A percentile compares a stretch with the other conserved stretches of the same genome.
These are phyloP conservation scores for Diaporthe ampelina DNA, from an alignment of 2,329 filamentous ascomycete genomes.

Conservation along the genomic window DNA sequence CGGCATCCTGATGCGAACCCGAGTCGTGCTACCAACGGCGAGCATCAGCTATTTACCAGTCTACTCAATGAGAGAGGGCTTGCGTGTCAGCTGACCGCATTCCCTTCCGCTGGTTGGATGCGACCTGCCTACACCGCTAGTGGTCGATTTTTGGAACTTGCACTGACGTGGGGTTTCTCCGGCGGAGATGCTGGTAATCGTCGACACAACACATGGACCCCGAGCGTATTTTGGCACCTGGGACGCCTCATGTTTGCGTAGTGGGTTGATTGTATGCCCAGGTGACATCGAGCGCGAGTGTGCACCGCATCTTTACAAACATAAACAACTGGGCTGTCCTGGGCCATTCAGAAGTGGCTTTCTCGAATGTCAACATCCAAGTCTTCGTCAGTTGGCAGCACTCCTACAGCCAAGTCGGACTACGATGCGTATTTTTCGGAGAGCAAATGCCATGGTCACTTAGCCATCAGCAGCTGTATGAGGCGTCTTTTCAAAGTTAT, in stretches of 20 bases:
- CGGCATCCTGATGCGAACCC: conserved; percentile 8
- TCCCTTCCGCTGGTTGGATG: background rate
- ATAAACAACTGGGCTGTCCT: background rate
- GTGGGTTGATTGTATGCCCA: background rate
- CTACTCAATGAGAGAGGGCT: background rate
- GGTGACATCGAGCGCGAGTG: background rate
- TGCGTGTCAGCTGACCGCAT: conserved; percentile 1
- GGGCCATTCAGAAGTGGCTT: background rate
- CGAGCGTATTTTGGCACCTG: no score
- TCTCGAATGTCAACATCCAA: background rate
- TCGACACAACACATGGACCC: background rate
- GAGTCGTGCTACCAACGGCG: background rate
- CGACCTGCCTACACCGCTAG: background rate
- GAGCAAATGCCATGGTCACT: background rate
- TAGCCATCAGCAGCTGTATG: background rate
- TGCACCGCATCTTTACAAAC: background rate
- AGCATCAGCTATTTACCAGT: no score
- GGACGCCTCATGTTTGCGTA: background rate
- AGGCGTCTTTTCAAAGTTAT: background rate
- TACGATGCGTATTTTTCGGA: background rate
- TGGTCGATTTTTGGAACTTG: background rate
- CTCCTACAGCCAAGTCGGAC: background rate
- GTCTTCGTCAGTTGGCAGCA: background rate
- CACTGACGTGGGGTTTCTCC: background rate
- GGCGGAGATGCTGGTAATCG: background rate